Conservation (phyloP, 805 yeast species). For the Candida hispaniensis region DNA sequence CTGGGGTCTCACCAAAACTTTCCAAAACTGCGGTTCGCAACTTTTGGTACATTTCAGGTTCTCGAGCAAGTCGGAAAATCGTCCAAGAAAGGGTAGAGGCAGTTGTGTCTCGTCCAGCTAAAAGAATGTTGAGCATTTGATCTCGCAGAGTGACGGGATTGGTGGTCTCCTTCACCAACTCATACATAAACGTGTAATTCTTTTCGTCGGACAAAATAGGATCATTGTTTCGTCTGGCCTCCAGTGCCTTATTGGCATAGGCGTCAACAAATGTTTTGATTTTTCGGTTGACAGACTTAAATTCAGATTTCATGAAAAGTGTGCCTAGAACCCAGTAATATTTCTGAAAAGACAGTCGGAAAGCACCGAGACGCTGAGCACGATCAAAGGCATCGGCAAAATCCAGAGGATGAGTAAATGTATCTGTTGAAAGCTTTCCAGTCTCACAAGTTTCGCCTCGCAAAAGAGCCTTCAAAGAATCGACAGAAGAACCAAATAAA, state of each 20-base stretch:
- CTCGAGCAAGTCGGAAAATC: slow-evolving; percentile 36
- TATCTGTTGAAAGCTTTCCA: slow-evolving; percentile 17
- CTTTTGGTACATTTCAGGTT: slow-evolving; percentile 26
- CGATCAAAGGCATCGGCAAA: slow-evolving; percentile 14
- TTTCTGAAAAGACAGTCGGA: slow-evolving; percentile 20
- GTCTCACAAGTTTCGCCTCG: slow-evolving; percentile 11
- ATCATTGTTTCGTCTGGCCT: slow-evolving; percentile 28
- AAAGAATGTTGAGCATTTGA: slow-evolving; percentile 40
- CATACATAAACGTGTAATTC: slow-evolving; percentile 39
- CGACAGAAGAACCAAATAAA: slow-evolving; percentile 28
- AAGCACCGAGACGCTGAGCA: slow-evolving; percentile 18
- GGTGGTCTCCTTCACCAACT: slow-evolving; percentile 39
- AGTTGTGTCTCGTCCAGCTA: slow-evolving; percentile 49
- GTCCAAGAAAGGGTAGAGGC: slow-evolving; percentile 39
- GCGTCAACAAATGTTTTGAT: slow-evolving; percentile 19
- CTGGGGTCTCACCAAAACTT: slow-evolving; percentile 28
- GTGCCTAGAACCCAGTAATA: slow-evolving; percentile 20
- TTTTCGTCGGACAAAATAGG: slow-evolving; percentile 24
- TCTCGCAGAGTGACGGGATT: slow-evolving; percentile 40
- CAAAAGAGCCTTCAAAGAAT: slow-evolving; percentile 21
- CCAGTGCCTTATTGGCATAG: slow-evolving; percentile 34
- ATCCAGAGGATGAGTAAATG: slow-evolving; percentile 18
- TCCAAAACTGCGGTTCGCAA: slow-evolving; percentile 33
- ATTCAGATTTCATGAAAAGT: slow-evolving; percentile 27
- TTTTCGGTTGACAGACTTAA: slow-evolving; percentile 20